Base-by-base conservation (phyloP, 2,329 filamentous ascomycete species). In the Penicillium psychrosexuale region DNA sequence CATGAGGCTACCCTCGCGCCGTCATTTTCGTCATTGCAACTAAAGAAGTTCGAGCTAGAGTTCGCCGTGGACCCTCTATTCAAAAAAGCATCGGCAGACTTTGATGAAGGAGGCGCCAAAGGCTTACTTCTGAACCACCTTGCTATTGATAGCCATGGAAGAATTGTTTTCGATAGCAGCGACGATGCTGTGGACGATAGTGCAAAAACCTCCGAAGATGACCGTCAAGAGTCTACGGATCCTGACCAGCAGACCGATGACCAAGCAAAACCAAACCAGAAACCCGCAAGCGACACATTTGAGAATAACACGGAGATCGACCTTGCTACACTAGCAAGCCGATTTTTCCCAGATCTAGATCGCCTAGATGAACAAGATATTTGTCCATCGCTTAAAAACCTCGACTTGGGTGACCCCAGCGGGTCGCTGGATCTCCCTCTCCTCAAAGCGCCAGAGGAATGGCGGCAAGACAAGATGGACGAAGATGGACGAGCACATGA, bases 101-200 rank as follows among this genome's bases (percentile, higher is more conserved):
- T 99, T 62, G 94, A 99, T 69, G 94, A 99, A 76, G 94, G 94
- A 19, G 94, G 94, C 53, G 94, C 94, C 53, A 99, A 97, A 74
- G 94, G 94, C 19, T 80, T 99, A 39, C 80, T 99, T 19, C 82
- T 99, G 31, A 99, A 99, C 69, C 93, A 99, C 73, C 80, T 99
- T n/a, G 90, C 93, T 69, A 97, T 99, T 61, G 94, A 99, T 72
- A 84, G 85, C 2, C 85, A 91, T 61, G 94, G 94, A 39, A 85
- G 93, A 34, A 99, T 99, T 59, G 92, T 99, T 5, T 99, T 99
- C 69, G 94, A 99, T 75, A 97, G 93, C 77, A 97, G 92, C 68
- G 93, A 99, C 71, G 94, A 97, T 71, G 78, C 79, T 15, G 78
- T 81, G 54, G 82, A 85, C 53, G 78, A 79, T 15, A 75, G 74